Conservation (phyloP, 345 rosid species). For the Rhizophora apiculata region DNA sequence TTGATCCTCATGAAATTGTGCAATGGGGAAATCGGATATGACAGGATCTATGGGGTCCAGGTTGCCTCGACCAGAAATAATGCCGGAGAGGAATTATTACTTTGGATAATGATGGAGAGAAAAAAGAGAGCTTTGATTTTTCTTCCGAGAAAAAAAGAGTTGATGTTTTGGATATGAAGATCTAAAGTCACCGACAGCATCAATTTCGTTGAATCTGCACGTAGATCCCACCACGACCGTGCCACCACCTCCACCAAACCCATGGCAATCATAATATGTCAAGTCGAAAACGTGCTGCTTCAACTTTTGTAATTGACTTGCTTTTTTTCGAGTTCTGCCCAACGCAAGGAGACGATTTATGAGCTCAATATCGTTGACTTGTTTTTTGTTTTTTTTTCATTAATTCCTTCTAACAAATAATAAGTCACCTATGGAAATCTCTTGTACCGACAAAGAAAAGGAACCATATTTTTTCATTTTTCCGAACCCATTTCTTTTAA, state of each 20-base stretch:
- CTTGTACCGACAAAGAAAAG: too few relatives aligned
- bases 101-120: not conserved
- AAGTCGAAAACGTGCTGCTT: not conserved
- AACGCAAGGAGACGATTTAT: too few relatives aligned
- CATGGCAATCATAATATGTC: not conserved
- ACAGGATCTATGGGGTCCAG: slow-evolving; percentile 16
- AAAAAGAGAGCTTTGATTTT: not conserved
- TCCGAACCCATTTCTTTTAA: too few relatives aligned
- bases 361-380: too few relatives aligned
- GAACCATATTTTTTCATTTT: too few relatives aligned
- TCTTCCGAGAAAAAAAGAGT: not conserved
- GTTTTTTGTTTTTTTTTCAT: too few relatives aligned
- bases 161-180: slow-evolving; percentile 5
- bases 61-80: not conserved
- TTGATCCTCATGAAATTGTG: not conserved
- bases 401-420: too few relatives aligned
- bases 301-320: not conserved
- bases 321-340: too few relatives aligned
- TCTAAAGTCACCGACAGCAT: not conserved
- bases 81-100: slow-evolving; percentile 5
- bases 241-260: not conserved
- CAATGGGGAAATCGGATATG: slow-evolving; percentile 16
- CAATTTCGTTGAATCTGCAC: slow-evolving; percentile 4
- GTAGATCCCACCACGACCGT: not conserved
- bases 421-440: too few relatives aligned